Conservation (phyloP, 2,329 filamentous ascomycete genomes). For the Helotiales sp. region DNA sequence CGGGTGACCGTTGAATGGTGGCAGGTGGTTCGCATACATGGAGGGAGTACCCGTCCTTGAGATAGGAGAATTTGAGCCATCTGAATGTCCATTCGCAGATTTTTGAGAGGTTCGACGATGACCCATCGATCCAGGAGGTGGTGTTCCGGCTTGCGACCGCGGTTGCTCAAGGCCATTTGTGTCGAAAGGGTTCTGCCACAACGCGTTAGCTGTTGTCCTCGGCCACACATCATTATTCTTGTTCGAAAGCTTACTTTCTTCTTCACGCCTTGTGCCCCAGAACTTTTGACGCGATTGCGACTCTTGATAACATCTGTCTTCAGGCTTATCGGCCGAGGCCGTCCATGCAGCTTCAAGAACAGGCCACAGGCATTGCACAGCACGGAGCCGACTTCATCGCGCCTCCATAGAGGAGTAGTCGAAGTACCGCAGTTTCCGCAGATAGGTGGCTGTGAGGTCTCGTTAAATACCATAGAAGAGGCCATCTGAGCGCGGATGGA, state of each 20-base stretch:
- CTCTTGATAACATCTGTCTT: conserved; percentile 99
- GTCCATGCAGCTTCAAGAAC: conserved; percentile 95
- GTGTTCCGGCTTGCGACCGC: conserved; percentile 59
- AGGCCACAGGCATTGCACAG: conserved; percentile 98
- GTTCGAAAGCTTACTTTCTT: conserved; percentile 69
- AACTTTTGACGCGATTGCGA: conserved; percentile 94
- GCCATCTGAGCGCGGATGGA: conserved; percentile 55
- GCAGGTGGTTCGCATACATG: conserved; percentile 75
- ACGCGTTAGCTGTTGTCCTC: conserved; percentile 35
- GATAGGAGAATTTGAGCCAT: conserved; percentile 77
- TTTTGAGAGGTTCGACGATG: conserved; percentile 73
- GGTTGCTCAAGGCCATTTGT: conserved; percentile 64
- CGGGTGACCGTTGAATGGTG: conserved; percentile 75
- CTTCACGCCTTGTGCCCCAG: conserved; percentile 74
- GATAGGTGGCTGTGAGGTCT: conserved; percentile 75
- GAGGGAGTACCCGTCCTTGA: conserved; percentile 80
- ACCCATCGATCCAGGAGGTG: conserved; percentile 57
- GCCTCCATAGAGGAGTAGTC: conserved; percentile 94
- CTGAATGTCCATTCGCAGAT: conserved; percentile 71
- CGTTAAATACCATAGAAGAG: conserved; percentile 43
- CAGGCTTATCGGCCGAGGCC: conserved; percentile 89
- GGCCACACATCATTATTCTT: neutral
- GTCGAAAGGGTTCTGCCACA: conserved; percentile 47
- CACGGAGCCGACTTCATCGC: conserved; percentile 93
- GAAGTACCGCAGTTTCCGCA: conserved; percentile 97